A percentile compares a stretch with the other conserved stretches of the same genome.
Evolutionary conservation across 2,329 filamentous ascomycete species (phyloP).

Genomic region (Furcasterigmium furcatum): DNA sequence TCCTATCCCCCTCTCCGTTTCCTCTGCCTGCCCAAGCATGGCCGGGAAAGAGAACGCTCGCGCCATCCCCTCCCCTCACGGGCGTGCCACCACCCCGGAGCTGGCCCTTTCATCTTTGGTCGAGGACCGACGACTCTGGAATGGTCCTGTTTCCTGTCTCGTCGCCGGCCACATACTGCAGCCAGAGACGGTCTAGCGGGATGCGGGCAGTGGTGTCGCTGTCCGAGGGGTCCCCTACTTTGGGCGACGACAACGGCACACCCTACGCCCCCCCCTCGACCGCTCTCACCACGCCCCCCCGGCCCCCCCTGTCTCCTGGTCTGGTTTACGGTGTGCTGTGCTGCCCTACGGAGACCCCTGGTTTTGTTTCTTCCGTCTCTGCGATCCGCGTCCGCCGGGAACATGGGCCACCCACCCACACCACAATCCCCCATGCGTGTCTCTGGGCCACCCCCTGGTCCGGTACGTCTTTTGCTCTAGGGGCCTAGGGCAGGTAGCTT

Average conservation of each 20-base stretch:
- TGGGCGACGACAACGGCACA: too few relatives aligned
- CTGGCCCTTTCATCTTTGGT: not conserved
- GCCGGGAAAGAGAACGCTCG: not conserved
- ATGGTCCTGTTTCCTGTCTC: not conserved
- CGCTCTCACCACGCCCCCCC: not conserved
- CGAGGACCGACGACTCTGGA: not conserved
- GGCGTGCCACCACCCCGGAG: not conserved
- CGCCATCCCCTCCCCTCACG: not conserved
- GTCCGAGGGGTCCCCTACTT: too few relatives aligned
- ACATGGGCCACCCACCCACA: slow-evolving; percentile 1
- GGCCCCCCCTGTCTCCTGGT: not conserved
- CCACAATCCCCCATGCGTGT: not conserved
- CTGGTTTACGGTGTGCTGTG: not conserved
- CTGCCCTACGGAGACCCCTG: not conserved
- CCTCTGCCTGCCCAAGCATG: too few relatives aligned
- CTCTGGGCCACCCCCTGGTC: not conserved
- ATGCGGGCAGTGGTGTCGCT: not conserved
- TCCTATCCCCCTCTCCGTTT: not conserved
- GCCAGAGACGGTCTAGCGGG: not conserved
- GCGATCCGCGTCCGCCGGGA: slow-evolving; percentile 4
- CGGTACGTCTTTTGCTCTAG: not conserved
- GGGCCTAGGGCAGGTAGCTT: not conserved
- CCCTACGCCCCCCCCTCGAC: too few relatives aligned
- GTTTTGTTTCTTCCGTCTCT: slow-evolving; percentile 1
- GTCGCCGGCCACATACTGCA: not conserved